These are phyloP conservation scores for Dactylis glomerata DNA, from an alignment of 176 grass and related monocot species.

Conservation along the genomic window DNA sequence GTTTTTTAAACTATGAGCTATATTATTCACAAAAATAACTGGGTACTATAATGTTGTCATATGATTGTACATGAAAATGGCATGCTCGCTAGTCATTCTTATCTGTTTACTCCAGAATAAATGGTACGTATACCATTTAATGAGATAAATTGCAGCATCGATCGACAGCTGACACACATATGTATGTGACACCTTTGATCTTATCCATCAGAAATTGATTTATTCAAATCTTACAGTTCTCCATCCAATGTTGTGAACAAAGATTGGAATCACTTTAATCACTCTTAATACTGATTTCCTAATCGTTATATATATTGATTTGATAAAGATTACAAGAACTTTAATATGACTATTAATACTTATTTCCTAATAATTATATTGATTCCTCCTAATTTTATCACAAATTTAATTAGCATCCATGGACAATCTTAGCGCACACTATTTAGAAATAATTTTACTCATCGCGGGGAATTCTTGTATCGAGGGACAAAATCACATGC, in stretches of 20 bases:
- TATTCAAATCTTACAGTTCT: background rate
- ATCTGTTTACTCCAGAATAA: background rate
- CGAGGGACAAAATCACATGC: background rate
- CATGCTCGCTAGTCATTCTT: background rate
- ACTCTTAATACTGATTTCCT: background rate
- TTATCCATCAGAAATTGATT: background rate
- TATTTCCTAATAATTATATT: background rate
- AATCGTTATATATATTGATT: too few species aligned
- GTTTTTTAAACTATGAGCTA: too few species aligned
- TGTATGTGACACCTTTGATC: background rate
- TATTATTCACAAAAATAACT: background rate
- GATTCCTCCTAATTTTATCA: background rate
- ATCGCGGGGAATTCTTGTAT: background rate
- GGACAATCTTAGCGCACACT: background rate
- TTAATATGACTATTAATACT: too few species aligned
- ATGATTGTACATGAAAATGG: background rate
- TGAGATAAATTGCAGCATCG: background rate
- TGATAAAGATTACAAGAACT: too few species aligned
- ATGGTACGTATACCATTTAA: background rate
- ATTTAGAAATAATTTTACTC: background rate
- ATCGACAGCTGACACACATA: too few species aligned
- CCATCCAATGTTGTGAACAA: background rate
- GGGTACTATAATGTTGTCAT: background rate
- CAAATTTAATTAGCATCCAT: background rate
- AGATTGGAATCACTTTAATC: background rate